A percentile compares a stretch with the other conserved stretches of the same genome.
Evolutionary conservation across 352 stramenopile species (phyloP).

Genomic region (Salisapilia sapeloensis): DNA sequence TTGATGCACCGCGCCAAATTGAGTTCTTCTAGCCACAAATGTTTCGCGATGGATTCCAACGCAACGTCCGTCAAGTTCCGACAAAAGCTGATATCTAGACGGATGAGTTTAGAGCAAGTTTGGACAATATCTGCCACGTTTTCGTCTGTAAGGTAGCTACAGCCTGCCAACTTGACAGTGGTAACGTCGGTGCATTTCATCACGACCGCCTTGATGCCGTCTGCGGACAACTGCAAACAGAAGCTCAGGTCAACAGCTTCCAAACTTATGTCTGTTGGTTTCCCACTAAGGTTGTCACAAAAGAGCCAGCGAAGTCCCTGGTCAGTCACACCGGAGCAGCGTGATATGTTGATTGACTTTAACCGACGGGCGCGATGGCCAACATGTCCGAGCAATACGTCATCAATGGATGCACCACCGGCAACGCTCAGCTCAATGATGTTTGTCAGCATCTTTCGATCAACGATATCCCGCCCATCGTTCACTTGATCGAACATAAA

Average conservation of each 20-base stretch:
- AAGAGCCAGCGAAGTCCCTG: conserved; percentile 32
- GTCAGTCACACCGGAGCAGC: conserved; percentile 49
- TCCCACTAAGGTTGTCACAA: conserved; percentile 50
- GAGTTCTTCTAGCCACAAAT: conserved; percentile 64
- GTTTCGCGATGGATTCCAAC: conserved; percentile 44
- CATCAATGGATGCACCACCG: conserved; percentile 54
- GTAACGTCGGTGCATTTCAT: conserved; percentile 33
- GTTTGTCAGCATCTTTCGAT: conserved; percentile 56
- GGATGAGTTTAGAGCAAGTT: conserved; percentile 46
- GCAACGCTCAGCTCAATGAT: conserved; percentile 42
- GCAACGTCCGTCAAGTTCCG: conserved; percentile 65
- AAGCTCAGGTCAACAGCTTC: conserved; percentile 62
- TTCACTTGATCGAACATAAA: conserved; percentile 77
- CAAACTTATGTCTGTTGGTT: conserved; percentile 18
- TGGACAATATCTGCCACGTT: conserved; percentile 55
- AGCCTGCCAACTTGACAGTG: conserved; percentile 74
- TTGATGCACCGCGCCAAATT: conserved; percentile 49
- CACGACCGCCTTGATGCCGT: conserved; percentile 33
- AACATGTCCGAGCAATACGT: conserved; percentile 56
- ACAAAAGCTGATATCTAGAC: conserved; percentile 63
- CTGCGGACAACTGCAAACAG: conserved; percentile 43
- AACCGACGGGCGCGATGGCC: conserved; percentile 33
- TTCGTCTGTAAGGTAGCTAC: conserved; percentile 43
- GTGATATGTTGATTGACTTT: conserved; percentile 27
- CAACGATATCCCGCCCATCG: conserved; percentile 60